Conservation (phyloP, 2,329 filamentous ascomycete species). For the Ploettnerulaceae sp. region DNA sequence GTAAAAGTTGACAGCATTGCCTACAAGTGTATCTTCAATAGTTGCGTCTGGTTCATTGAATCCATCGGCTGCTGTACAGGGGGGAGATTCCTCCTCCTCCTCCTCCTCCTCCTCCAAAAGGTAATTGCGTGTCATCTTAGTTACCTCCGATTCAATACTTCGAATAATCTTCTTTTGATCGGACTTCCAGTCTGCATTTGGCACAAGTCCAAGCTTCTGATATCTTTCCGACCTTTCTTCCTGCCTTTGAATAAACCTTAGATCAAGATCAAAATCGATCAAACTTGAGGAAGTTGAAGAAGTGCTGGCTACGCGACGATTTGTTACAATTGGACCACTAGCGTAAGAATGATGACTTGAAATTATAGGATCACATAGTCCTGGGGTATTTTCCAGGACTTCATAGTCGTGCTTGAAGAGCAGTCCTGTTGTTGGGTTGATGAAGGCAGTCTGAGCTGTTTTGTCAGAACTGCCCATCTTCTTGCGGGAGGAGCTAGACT, state of each 20-base stretch:
- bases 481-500: no score
- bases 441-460: no score
- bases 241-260: conserved; percentile 8
- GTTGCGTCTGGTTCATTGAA: background rate
- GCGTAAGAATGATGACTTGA: background rate
- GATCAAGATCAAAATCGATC: conserved; percentile 14
- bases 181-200: background rate
- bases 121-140: conserved; percentile 25
- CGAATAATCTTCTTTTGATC: conserved; percentile 7
- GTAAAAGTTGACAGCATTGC: no score
- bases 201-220: background rate
- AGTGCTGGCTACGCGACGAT: background rate
- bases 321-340: background rate
- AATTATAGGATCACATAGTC: no score
- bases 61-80: background rate
- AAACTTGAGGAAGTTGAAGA: conserved; percentile 1
- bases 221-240: conserved; percentile 11
- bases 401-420: no score
- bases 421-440: no score
- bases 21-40: background rate
- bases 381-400: no score
- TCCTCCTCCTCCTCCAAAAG: conserved; percentile 1
- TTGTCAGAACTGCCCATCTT: no score
- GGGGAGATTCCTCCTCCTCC: background rate
- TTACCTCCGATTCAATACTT: conserved; percentile 20